Conservation (phyloP, 2,329 filamentous ascomycete species). For the Pseudogymnoascus sp. region DNA sequence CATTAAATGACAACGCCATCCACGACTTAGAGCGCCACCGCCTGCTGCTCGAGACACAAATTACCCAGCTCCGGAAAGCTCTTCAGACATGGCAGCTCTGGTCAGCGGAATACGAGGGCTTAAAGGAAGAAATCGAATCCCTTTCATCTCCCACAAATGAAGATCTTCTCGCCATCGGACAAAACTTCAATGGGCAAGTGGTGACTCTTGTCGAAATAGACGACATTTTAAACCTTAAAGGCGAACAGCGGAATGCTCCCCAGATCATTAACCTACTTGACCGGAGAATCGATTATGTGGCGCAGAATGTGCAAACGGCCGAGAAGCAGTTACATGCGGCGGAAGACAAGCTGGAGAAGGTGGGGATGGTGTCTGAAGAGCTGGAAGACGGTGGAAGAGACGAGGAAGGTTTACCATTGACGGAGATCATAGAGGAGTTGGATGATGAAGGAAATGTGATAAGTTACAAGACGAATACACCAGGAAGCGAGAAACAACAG, state of each 20-base stretch:
- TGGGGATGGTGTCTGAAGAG: slow-evolving; percentile 50
- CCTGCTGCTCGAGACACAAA: slow-evolving; percentile 64
- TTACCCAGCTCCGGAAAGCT: slow-evolving; percentile 64
- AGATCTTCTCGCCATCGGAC: slow-evolving; percentile 45
- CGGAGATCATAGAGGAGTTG: slow-evolving; percentile 85
- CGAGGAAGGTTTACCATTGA: slow-evolving; percentile 67
- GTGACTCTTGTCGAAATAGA: slow-evolving; percentile 50
- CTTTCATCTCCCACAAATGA: slow-evolving; percentile 38
- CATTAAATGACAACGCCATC: slow-evolving; percentile 22
- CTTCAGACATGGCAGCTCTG: slow-evolving; percentile 84
- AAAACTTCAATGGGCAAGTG: slow-evolving; percentile 46
- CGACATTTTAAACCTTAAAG: slow-evolving; percentile 35
- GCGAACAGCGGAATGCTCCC: slow-evolving; percentile 41
- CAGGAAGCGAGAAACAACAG: slow-evolving; percentile 58
- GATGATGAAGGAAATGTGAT: slow-evolving; percentile 86
- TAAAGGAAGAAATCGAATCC: slow-evolving; percentile 70
- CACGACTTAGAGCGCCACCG: slow-evolving; percentile 65
- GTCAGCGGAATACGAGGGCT: slow-evolving; percentile 83
- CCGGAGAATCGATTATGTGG: slow-evolving; percentile 81
- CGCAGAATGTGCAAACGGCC: slow-evolving; percentile 67
- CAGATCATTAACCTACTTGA: slow-evolving; percentile 62
- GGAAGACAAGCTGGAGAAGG: slow-evolving; percentile 61
- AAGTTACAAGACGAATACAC: slow-evolving; percentile 55
- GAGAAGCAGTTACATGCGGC: slow-evolving; percentile 58
- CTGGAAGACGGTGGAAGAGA: slow-evolving; percentile 54